phyloP scores from a whole-genome alignment of 257 asterid species.

The Jacaranda copaia region DNA sequence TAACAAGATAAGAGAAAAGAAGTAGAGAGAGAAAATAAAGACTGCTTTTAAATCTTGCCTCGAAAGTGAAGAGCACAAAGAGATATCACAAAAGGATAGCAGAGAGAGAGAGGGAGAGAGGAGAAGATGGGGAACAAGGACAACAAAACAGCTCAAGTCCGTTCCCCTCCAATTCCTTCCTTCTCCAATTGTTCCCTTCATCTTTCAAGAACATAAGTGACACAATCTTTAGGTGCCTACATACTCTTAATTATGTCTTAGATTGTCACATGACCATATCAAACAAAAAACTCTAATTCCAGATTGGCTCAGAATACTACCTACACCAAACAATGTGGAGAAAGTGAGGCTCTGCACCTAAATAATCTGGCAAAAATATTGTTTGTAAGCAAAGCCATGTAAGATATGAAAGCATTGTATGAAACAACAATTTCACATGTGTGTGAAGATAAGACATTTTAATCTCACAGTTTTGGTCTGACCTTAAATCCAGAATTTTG shows the following conservation, averaged over 20 bases:
- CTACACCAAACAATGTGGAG: conserved; percentile 1
- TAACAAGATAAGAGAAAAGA: neutral
- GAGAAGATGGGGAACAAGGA: too few species aligned
- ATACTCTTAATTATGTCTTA: neutral
- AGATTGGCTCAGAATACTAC: conserved; percentile 14
- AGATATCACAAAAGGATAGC: too few species aligned
- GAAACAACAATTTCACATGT: neutral
- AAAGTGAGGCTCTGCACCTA: neutral
- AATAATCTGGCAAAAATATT: neutral
- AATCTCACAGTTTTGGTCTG: conserved; percentile 21
- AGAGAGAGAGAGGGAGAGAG: too few species aligned
- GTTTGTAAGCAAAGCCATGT: neutral
- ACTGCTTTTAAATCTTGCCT: too few species aligned
- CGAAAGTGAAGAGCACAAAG: too few species aligned
- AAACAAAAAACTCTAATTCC: conserved; percentile 13
- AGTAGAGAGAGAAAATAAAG: too few species aligned
- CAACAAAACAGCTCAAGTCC: too few species aligned
- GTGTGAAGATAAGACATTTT: neutral
- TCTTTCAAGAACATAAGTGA: conserved; percentile 9
- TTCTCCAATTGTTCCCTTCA: too few species aligned
- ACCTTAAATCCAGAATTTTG: conserved; percentile 92
- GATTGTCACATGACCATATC: conserved; percentile 10
- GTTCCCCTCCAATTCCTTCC: too few species aligned
- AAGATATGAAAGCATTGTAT: neutral
- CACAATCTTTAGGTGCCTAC: neutral